Evolutionary conservation across 202 grass and related monocot species (phyloP).

Genomic region (Panicum virgatum): DNA sequence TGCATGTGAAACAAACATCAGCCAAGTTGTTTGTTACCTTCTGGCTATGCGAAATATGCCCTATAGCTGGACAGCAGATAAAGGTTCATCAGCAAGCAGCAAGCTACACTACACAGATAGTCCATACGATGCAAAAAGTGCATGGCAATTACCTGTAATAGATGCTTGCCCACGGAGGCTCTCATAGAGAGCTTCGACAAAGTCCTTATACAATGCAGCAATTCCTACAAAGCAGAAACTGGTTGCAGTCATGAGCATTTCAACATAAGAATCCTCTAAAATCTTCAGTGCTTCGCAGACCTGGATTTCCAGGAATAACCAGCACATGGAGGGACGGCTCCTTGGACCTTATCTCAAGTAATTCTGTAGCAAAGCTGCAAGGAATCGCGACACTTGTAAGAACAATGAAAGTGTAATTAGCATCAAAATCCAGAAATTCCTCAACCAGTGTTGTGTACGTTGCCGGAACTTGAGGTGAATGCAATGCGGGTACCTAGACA

Average conservation of each 20-base stretch:
- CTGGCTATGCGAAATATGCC: slow-evolving; percentile 68
- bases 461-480: background rate
- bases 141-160: slow-evolving; percentile 55
- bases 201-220: slow-evolving; percentile 74
- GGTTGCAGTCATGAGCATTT: background rate
- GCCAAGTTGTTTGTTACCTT: slow-evolving; percentile 56
- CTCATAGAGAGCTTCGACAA: slow-evolving; percentile 66
- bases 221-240: slow-evolving; percentile 51
- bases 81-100: slow-evolving; percentile 39
- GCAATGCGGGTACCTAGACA: slow-evolving; percentile 58
- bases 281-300: background rate
- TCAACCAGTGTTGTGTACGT: background rate
- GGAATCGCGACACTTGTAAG: background rate
- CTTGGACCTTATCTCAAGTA: slow-evolving; percentile 76
- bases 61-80: slow-evolving; percentile 59
- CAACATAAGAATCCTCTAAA: background rate
- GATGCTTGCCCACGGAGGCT: slow-evolving; percentile 68
- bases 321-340: slow-evolving; percentile 62
- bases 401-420: background rate
- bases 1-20: background rate
- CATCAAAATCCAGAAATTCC: background rate
- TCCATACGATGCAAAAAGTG: background rate
- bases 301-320: slow-evolving; percentile 86
- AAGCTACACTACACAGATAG: background rate
- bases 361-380: slow-evolving; percentile 66